Percentiles rank a stretch among this genome's conserved stretches.
phyloP scores from a whole-genome alignment of 176 grass and related monocot species.

The Otatea glauca region DNA sequence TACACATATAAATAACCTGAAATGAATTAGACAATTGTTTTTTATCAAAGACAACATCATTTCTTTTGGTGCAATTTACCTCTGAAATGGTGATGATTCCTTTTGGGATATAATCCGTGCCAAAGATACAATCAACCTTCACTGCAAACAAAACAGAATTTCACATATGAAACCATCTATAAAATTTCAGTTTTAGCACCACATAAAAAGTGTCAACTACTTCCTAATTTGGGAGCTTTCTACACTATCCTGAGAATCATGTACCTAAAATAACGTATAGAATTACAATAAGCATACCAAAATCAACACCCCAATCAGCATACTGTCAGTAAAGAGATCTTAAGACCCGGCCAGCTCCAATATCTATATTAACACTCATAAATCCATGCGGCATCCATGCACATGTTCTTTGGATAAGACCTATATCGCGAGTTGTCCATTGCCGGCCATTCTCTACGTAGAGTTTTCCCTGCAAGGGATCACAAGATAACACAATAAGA shows the following conservation, averaged over 20 bases:
- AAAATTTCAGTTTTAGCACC: not conserved
- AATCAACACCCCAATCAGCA: constrained; percentile 92
- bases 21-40: no score
- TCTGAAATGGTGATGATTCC: constrained; percentile 75
- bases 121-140: constrained; percentile 95
- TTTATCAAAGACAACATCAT: no score
- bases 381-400: constrained; percentile 57
- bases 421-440: constrained; percentile 81
- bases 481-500: constrained; percentile 18
- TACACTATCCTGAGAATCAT: not conserved
- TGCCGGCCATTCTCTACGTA: constrained; percentile 60
- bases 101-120: constrained; percentile 73
- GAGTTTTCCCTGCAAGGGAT: constrained; percentile 56
- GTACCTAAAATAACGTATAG: not conserved
- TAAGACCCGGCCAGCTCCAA: not conserved
- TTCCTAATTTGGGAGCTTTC: not conserved
- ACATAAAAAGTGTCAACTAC: constrained; percentile 9
- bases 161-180: constrained; percentile 2
- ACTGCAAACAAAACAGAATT: constrained; percentile 55
- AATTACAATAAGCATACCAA: constrained; percentile 54
- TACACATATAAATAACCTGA: no score
- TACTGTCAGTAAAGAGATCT: constrained; percentile 87
- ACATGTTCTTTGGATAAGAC: constrained; percentile 71
- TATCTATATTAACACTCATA: no score
- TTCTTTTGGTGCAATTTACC: constrained; percentile 54